Percentiles rank a stretch among this genome's conserved stretches.
These are phyloP conservation scores for Phoma sp. DNA, from an alignment of 2,329 filamentous ascomycete species.

Conservation along the genomic window DNA sequence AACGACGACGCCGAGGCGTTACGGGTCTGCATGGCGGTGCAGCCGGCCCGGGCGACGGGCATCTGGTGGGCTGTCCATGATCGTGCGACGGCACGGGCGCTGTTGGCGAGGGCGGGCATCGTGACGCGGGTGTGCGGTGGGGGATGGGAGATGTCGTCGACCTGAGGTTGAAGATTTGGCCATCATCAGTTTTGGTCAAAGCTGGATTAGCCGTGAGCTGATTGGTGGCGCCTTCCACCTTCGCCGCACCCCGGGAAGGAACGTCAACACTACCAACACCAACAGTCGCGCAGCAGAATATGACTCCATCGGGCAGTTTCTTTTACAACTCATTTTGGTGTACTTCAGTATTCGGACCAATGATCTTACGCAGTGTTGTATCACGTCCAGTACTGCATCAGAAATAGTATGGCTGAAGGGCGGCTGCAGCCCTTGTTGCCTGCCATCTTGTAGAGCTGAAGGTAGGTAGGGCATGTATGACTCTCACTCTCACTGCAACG, in stretches of 20 bases:
- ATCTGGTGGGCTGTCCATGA: conserved; percentile 56
- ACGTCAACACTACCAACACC: neutral
- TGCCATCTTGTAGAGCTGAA: neutral
- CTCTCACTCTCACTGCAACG: neutral
- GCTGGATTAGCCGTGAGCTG: no score
- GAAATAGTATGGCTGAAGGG: neutral
- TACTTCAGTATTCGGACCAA: no score
- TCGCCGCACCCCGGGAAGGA: conserved; percentile 10
- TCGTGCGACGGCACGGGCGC: conserved; percentile 56
- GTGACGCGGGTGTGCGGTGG: conserved; percentile 44
- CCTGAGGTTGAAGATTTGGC: conserved; percentile 39
- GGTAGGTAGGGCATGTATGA: neutral
- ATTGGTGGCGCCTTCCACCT: conserved; percentile 6
- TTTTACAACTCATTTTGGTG: no score
- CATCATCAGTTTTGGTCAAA: conserved; percentile 1
- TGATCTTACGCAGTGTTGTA: no score
- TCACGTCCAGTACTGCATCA: no score
- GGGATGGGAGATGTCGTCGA: conserved; percentile 27
- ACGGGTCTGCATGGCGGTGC: conserved; percentile 55
- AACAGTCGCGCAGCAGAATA: neutral
- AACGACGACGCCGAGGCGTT: conserved; percentile 55
- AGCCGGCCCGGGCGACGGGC: conserved; percentile 55
- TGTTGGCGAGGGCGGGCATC: conserved; percentile 59
- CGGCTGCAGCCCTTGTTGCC: neutral
- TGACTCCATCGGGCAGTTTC: neutral